Evolutionary conservation across 352 stramenopile species (phyloP).

Genomic region (Pythium plurisporium): DNA sequence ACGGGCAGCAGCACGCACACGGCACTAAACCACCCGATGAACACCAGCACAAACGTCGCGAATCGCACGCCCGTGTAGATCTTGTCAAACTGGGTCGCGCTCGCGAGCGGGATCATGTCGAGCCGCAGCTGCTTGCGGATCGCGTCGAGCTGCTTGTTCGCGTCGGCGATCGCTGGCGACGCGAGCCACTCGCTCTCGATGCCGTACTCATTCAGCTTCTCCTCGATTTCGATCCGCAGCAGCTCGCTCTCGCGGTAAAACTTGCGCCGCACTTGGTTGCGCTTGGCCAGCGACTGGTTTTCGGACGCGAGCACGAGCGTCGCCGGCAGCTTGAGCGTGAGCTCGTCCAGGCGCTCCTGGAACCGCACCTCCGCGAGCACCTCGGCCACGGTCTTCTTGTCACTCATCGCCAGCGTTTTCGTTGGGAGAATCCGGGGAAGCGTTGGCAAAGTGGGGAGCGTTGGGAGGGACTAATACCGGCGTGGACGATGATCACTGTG

Average conservation of each 20-base stretch:
- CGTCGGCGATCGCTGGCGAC: conserved; percentile 39
- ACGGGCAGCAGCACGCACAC: conserved; percentile 62
- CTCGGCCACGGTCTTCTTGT: conserved; percentile 34
- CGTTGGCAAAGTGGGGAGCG: no score
- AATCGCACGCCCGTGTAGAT: conserved; percentile 65
- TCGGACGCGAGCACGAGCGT: conserved; percentile 38
- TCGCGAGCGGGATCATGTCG: conserved; percentile 41
- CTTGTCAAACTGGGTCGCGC: conserved; percentile 41
- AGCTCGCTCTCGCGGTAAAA: conserved; percentile 72
- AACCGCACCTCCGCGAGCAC: conserved; percentile 60
- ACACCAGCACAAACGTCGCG: conserved; percentile 57
- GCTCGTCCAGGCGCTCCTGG: conserved; percentile 44
- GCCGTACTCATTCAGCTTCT: conserved; percentile 61
- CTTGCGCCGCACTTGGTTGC: conserved; percentile 65
- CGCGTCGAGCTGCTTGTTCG: conserved; percentile 52
- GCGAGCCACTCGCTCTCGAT: conserved; percentile 56
- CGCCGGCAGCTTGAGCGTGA: conserved; percentile 43
- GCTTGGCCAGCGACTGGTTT: conserved; percentile 45
- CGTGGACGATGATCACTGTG: no score
- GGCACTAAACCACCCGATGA: conserved; percentile 73
- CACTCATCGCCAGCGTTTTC: background rate
- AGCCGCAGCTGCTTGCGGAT: conserved; percentile 63
- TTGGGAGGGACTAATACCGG: no score
- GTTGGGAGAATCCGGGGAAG: no score
- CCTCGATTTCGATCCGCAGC: conserved; percentile 74